phyloP scores from a whole-genome alignment of 768 basidiomycete genomes.

The Macrolepiota dolichaula region DNA sequence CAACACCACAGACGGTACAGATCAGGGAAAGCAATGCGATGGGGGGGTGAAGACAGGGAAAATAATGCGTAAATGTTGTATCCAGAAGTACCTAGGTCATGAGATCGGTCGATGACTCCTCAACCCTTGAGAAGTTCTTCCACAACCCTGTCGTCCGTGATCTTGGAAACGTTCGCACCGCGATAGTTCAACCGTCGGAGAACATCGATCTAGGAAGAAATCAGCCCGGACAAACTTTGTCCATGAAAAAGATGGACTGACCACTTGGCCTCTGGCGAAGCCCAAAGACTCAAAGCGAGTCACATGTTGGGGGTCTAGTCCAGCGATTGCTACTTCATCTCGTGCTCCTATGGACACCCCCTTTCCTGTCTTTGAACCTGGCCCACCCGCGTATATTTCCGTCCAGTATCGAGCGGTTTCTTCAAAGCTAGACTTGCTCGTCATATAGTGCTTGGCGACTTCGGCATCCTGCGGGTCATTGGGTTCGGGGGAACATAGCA shows the following conservation, averaged over 20 bases:
- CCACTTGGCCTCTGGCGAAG: conserved; percentile 81
- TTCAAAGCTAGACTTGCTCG: conserved; percentile 82
- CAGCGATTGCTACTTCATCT: conserved; percentile 74
- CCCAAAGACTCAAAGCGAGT: conserved; percentile 81
- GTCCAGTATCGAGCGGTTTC: conserved; percentile 95
- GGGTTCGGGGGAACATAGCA: conserved; percentile 92
- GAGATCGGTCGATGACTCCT: background rate
- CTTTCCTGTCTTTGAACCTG: conserved; percentile 42
- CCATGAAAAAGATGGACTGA: conserved; percentile 39
- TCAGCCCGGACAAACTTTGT: conserved; percentile 2
- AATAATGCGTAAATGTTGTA: background rate
- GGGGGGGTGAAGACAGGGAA: background rate
- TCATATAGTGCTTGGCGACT: conserved; percentile 95
- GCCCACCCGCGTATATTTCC: conserved; percentile 83
- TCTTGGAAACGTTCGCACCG: conserved; percentile 73
- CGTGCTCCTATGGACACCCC: conserved; percentile 40
- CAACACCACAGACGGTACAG: background rate
- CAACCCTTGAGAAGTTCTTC: conserved; percentile 75
- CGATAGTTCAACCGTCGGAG: conserved; percentile 86
- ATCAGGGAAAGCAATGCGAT: background rate
- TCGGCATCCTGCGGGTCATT: conserved; percentile 98
- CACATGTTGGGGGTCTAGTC: conserved; percentile 80
- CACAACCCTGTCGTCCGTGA: conserved; percentile 79
- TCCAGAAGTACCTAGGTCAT: background rate
- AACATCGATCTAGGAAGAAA: conserved; percentile 68